phyloP scores from a whole-genome alignment of 257 asterid species.

The Echites panduratus region DNA sequence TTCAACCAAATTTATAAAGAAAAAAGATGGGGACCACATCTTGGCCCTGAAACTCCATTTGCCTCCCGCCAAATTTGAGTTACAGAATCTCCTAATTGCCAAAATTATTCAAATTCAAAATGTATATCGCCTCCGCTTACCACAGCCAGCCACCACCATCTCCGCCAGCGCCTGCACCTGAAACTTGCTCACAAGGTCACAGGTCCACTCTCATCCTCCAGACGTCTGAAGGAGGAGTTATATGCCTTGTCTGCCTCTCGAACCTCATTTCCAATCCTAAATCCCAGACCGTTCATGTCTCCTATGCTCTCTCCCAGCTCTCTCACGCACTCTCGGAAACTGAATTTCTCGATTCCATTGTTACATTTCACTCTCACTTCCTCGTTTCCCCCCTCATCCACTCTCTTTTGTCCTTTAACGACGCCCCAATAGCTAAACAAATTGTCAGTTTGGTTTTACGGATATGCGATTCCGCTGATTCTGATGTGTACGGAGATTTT shows the following conservation, averaged over 20 bases:
- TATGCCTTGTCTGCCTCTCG: slow-evolving; percentile 82
- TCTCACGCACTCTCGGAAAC: slow-evolving; percentile 65
- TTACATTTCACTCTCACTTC: slow-evolving; percentile 71
- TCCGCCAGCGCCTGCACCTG: slow-evolving; percentile 21
- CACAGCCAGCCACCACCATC: slow-evolving; percentile 25
- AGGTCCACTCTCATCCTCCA: slow-evolving; percentile 53
- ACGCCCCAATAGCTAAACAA: slow-evolving; percentile 66
- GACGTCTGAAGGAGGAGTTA: slow-evolving; percentile 73
- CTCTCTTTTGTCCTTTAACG: slow-evolving; percentile 54
- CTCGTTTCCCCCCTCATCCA: slow-evolving; percentile 71
- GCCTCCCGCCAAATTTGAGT: not conserved
- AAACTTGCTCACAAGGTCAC: slow-evolving; percentile 65
- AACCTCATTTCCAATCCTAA: slow-evolving; percentile 64
- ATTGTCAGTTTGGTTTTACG: slow-evolving; percentile 54
- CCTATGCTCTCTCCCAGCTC: slow-evolving; percentile 92
- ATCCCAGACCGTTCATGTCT: slow-evolving; percentile 77
- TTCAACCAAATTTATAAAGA: no score
- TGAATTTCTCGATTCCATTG: slow-evolving; percentile 51
- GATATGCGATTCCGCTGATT: slow-evolving; percentile 37
- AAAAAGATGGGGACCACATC: no score
- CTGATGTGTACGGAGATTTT: slow-evolving; percentile 51
- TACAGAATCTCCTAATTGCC: not conserved
- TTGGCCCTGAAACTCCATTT: not conserved
- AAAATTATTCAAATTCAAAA: slow-evolving; percentile 7
- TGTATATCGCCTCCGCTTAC: slow-evolving; percentile 31